These are phyloP conservation scores for Pinus taeda DNA, from an alignment of 75 land plant species.

Conservation along the genomic window DNA sequence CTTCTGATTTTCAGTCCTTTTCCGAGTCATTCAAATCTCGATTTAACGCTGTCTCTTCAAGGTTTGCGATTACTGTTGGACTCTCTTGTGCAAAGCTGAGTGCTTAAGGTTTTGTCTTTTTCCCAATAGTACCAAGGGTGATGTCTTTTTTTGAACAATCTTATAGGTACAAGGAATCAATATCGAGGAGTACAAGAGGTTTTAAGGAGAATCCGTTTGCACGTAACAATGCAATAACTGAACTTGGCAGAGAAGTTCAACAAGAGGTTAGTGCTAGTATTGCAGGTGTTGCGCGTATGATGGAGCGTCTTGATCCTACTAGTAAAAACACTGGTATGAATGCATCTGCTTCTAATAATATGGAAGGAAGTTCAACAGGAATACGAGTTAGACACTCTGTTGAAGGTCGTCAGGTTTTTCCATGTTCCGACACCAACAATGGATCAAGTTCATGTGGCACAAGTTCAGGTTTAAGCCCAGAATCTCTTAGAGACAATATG, in stretches of 20 bases:
- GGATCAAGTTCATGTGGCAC: too few relatives aligned
- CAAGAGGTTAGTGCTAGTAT: conserved; percentile 1
- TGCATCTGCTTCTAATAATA: conserved; percentile 11
- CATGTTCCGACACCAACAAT: too few relatives aligned
- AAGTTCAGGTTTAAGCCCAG: conserved; percentile 5
- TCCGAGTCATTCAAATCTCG: too few relatives aligned
- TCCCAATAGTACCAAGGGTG: too few relatives aligned
- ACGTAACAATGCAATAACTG: conserved; percentile 47
- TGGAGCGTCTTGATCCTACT: conserved; percentile 42
- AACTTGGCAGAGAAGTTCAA: conserved; percentile 43
- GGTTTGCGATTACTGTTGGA: too few relatives aligned
- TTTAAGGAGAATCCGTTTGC: conserved; percentile 23
- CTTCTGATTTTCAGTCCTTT: too few relatives aligned
- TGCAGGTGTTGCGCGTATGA: conserved; percentile 48
- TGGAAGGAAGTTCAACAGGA: conserved; percentile 15
- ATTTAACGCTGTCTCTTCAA: too few relatives aligned
- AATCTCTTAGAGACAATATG: conserved; percentile 6
- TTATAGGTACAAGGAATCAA: conserved; percentile 92
- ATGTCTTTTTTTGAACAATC: too few relatives aligned
- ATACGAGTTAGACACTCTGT: conserved; percentile 1
- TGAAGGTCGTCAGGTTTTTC: background rate
- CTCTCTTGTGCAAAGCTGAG: too few relatives aligned
- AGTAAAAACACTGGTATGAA: conserved; percentile 16
- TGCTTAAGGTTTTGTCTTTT: too few relatives aligned
- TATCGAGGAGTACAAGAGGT: background rate